Conservation (phyloP, 2,329 filamentous ascomycete species). For the Phyllosticta citribraziliensis region DNA sequence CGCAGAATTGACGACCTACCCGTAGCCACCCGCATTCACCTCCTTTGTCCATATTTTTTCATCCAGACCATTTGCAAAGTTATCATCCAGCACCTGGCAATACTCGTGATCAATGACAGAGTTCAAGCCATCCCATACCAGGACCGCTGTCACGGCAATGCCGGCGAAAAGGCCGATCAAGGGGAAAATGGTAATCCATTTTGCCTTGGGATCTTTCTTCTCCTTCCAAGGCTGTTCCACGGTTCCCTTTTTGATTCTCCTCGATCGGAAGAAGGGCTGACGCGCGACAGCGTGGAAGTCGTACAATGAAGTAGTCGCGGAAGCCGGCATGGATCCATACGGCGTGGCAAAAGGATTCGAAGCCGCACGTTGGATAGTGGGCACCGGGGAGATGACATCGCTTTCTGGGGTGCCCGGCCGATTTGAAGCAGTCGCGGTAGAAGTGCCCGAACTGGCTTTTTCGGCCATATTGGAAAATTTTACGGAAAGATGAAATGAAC, state of each 20-base stretch:
- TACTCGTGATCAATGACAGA: slow-evolving; percentile 68
- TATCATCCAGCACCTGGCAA: slow-evolving; percentile 57
- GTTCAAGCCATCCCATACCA: slow-evolving; percentile 65
- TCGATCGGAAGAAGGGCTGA: slow-evolving; percentile 58
- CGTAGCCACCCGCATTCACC: slow-evolving; percentile 64
- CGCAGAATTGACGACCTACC: slow-evolving; percentile 42
- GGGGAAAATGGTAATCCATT: slow-evolving; percentile 77
- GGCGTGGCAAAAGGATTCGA: slow-evolving; percentile 29
- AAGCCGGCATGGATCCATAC: slow-evolving; percentile 34
- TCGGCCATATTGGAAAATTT: neutral
- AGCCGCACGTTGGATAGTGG: slow-evolving; percentile 9
- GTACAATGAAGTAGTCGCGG: slow-evolving; percentile 28
- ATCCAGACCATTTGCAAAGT: slow-evolving; percentile 52
- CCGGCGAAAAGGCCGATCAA: slow-evolving; percentile 61
- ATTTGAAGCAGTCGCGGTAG: slow-evolving; percentile 25
- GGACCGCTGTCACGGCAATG: slow-evolving; percentile 55
- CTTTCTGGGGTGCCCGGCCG: slow-evolving; percentile 31
- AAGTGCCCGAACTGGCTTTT: slow-evolving; percentile 8
- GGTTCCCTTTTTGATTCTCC: slow-evolving; percentile 61
- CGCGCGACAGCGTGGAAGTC: slow-evolving; percentile 16
- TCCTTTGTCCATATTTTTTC: slow-evolving; percentile 61
- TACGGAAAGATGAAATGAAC: neutral
- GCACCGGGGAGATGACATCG: slow-evolving; percentile 21
- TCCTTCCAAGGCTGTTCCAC: slow-evolving; percentile 68
- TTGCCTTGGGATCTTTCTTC: slow-evolving; percentile 68